Base-by-base conservation (phyloP, 2,329 filamentous ascomycete species). In the Dothideomycetidae sp. region DNA sequence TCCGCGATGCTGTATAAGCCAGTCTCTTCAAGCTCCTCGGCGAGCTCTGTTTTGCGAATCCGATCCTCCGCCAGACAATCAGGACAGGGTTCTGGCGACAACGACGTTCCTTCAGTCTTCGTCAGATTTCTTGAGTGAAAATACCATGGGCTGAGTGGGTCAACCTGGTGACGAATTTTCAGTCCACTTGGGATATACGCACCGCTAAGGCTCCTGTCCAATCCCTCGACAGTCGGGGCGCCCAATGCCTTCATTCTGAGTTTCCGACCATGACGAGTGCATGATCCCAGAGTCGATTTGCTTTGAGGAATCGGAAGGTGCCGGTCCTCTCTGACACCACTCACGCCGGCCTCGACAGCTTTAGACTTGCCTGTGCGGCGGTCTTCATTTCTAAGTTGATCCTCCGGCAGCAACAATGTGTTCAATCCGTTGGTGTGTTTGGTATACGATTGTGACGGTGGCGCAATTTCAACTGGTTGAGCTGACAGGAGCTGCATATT, bases 101-200 rank as follows among this genome's bases (percentile, higher is more conserved):
- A 31, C 41, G 36, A 39, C 28, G 42, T 46, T 39, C 36, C 35
- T 40, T 42, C 41, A 35, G 35, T 42, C 39, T 40, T 46, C 36
- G 44, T 41, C 39, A 44, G 41, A 43, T 31, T 42, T 15, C 29
- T 45, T 21, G 36, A 36, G 14, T 35, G 15, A 34, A 45, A 39
- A 19, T 37, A 43, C 48, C 49, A 55, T 3, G 50, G 52, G 42
- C 52, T 56, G 10, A 50, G 50, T 7, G 48, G 48, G 10, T 55
- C 50, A 19, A 49, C 41, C 33, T 55, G 49, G 15, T 47, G 47
- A 16, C 45, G 41, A 10, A 43, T 42, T 21, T 40, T 36, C 10
- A 48, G 33, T 16, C 51, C 51, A 33, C 45, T 47, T 30, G 53
- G 48, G 23, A 51, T 37, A 34, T 51, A 53, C 43, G 43, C 44